phyloP scores from a whole-genome alignment of 495 filamentous ascomycete genomes.

The Corynascus novoguineensis region DNA sequence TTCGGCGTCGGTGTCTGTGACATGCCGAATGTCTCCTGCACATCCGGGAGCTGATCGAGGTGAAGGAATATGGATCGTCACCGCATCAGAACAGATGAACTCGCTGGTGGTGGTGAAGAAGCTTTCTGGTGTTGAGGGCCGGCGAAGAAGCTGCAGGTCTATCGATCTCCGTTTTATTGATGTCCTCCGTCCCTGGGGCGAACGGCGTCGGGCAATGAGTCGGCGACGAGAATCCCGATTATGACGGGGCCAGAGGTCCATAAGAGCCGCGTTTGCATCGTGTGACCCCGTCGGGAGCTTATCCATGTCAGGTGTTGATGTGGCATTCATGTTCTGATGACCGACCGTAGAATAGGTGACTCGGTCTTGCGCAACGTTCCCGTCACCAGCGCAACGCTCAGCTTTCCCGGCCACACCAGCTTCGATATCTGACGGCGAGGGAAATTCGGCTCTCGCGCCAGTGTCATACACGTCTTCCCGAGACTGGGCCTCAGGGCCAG shows the following conservation, averaged over 20 bases:
- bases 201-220: neutral
- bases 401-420: too few relatives aligned
- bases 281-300: conserved; percentile 11
- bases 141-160: neutral
- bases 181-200: neutral
- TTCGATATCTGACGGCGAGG: neutral
- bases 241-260: neutral
- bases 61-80: neutral
- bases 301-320: conserved; percentile 16
- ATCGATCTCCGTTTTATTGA: neutral
- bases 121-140: neutral
- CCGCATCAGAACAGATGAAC: conserved; percentile 8
- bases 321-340: conserved; percentile 5
- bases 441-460: too few relatives aligned
- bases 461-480: too few relatives aligned
- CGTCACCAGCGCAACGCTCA: too few relatives aligned
- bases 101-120: conserved; percentile 7
- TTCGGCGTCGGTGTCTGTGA: neutral
- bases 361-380: too few relatives aligned
- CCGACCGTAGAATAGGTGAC: conserved; percentile 13
- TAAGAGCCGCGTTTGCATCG: neutral
- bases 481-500: too few relatives aligned
- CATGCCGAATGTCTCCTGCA: neutral
- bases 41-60: neutral
- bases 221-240: neutral